Evolutionary conservation across 345 rosid genomes (phyloP).

Genomic region (Eucalyptus curtisii): DNA sequence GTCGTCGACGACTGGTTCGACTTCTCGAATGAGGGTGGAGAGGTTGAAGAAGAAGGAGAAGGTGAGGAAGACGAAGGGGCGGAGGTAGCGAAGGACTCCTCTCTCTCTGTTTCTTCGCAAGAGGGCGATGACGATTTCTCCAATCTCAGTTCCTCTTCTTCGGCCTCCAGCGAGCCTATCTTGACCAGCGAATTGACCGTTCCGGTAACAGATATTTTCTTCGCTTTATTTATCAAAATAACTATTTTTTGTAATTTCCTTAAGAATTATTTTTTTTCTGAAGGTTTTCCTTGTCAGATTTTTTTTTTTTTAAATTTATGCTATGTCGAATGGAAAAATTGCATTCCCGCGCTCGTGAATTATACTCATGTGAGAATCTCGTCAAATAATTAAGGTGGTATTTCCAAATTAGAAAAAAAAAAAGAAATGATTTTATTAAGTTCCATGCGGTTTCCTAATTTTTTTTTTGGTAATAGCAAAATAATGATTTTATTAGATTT

Average conservation of each 20-base stretch:
- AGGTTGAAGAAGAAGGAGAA: not conserved
- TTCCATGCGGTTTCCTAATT: not conserved
- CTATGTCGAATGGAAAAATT: not conserved
- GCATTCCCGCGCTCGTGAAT: not conserved
- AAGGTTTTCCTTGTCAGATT: not conserved
- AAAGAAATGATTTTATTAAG: not conserved
- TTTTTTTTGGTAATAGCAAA: not conserved
- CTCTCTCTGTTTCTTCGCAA: not conserved
- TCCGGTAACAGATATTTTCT: constrained; percentile 2
- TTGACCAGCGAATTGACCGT: constrained; percentile 14
- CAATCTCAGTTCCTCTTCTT: not conserved
- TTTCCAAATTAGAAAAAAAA: not conserved
- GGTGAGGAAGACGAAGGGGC: not conserved
- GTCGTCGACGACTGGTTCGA: constrained; percentile 29
- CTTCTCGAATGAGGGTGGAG: constrained; percentile 13
- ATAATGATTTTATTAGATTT: not conserved
- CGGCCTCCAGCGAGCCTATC: not conserved
- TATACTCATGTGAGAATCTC: not conserved
- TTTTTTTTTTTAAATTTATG: not conserved
- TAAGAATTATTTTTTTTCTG: not conserved
- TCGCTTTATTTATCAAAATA: not conserved
- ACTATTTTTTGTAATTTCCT: not conserved
- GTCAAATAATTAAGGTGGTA: not conserved
- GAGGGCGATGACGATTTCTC: not conserved
- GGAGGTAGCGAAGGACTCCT: not conserved